Base-by-base conservation (phyloP, 805 yeast genomes). In the Barnettozyma salicaria region DNA sequence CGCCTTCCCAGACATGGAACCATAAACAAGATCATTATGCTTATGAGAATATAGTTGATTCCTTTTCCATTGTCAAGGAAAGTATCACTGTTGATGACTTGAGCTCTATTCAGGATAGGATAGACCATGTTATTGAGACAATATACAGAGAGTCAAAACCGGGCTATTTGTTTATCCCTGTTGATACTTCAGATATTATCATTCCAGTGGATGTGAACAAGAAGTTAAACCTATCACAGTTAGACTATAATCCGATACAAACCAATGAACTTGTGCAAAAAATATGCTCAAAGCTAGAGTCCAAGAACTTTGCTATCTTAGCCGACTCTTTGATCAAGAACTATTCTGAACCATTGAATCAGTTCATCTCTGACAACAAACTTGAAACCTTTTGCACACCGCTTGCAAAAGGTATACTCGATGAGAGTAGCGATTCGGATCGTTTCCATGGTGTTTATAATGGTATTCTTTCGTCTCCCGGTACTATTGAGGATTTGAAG, bases 151-250 rank as follows among this genome's bases (percentile, higher is more conserved):
- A 68, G 27, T 73, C 75, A 30, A 71, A 76, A 53, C 94, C 94
- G 2, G 92, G 88, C 7, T 83, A 78, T 50, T 54, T 83, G 36
- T 80, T 70, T 52, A 50, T 84, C 27, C 92, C 94, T 5, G 64
- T 70, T 32, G 83, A 83, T 53, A 52, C 80, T 48, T 73, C 74
- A 4, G 66, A 73, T 35, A 39, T 51, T 12, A 19, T 13, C 4
- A 51, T 51, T 7, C 42, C 56, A 6, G 64, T 75, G 36, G 60
- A 59, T 39, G 56, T 32, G 8, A 24, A 35, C 18, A 45, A 42
- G 32, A 29, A 30, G 10, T 64, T 40, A 48, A 50, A 25, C 32
- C 64, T 58, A 37, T 30, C 20, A 44, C 49, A 38, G 42, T 37
- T 30, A 41, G 54, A 18, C 13, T 44, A 36, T 10, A 43, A 49